phyloP scores from a whole-genome alignment of 2,329 filamentous ascomycete species.

The Colletotrichum filicis region DNA sequence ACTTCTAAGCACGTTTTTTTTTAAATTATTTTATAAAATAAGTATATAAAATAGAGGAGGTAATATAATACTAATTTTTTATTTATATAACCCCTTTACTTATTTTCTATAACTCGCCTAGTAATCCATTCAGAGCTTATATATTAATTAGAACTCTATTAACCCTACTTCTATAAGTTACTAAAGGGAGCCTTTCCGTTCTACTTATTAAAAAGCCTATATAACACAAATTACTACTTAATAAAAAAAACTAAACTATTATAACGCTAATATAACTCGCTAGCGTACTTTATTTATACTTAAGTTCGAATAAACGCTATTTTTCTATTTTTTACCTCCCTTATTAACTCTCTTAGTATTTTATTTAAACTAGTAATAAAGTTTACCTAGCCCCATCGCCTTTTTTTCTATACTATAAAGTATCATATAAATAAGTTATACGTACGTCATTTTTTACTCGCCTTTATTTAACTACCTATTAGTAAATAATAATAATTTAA shows the following conservation, averaged over 20 bases:
- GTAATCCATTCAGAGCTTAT: neutral
- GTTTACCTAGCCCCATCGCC: neutral
- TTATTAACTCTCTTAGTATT: neutral
- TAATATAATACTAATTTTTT: neutral
- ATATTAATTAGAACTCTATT: neutral
- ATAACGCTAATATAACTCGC: neutral
- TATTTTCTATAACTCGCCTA: neutral
- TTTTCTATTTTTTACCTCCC: neutral
- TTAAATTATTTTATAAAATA: neutral
- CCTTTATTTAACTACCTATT: neutral
- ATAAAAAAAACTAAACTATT: too few relatives aligned
- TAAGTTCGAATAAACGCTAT: neutral
- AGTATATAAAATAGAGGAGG: fast-evolving
- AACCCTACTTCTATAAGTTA: neutral
- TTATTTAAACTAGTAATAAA: neutral
- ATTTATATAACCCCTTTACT: neutral
- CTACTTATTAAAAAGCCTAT: neutral
- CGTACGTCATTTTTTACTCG: neutral
- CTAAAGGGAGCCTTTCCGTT: neutral
- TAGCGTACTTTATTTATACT: neutral
- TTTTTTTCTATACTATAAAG: neutral
- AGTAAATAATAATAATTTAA: neutral
- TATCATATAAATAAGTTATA: neutral
- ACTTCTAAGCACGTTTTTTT: neutral
- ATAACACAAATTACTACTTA: neutral